Conservation (phyloP, 441 rosid genomes). For the Francoa sonchifolia region DNA sequence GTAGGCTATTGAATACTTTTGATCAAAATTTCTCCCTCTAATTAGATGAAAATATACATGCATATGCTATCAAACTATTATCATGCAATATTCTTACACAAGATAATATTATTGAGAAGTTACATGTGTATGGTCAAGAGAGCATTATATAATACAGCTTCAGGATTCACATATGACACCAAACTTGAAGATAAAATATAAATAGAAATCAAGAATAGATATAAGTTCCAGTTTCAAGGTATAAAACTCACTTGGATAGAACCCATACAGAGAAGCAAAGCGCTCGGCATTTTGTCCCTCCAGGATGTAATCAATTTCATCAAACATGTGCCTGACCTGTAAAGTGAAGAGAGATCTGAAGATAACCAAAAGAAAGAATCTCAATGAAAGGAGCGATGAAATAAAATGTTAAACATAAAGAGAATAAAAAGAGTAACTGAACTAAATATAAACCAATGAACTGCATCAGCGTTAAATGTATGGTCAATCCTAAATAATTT, state of each 20-base stretch:
- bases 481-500: too few species aligned
- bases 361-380: constrained; percentile 29
- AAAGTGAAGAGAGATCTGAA: constrained; percentile 41
- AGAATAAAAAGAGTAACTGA: not conserved
- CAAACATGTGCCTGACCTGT: constrained; percentile 99
- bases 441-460: too few species aligned
- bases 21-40: too few species aligned
- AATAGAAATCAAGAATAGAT: not conserved
- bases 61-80: too few species aligned
- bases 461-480: too few species aligned
- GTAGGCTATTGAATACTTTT: too few species aligned
- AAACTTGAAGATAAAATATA: not conserved
- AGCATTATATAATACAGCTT: not conserved
- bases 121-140: not conserved
- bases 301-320: constrained; percentile 79
- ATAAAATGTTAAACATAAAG: constrained; percentile 4
- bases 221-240: not conserved
- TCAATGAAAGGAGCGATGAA: constrained; percentile 9
- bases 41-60: too few species aligned
- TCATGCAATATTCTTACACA: too few species aligned
- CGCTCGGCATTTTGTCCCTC: constrained; percentile 95
- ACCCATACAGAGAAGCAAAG: constrained; percentile 74
- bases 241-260: constrained; percentile 35
- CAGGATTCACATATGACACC: not conserved
- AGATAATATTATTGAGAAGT: too few species aligned